A percentile compares a stretch with the other conserved stretches of the same genome.
Evolutionary conservation across 2,329 filamentous ascomycete genomes (phyloP).

Genomic region (Penicillium frequentans): DNA sequence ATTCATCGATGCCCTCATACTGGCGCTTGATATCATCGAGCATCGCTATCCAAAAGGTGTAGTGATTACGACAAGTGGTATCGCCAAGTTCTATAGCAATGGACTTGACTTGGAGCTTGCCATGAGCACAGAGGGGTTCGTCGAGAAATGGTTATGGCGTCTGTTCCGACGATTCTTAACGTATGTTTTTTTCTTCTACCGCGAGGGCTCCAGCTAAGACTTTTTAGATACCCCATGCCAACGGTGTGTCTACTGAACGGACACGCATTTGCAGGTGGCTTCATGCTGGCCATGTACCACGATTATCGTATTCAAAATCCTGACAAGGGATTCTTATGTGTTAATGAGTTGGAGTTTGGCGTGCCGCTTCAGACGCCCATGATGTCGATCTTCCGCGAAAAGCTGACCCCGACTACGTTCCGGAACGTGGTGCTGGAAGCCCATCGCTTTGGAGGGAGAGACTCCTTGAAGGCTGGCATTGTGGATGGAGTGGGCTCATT

Average conservation of each 20-base stretch:
- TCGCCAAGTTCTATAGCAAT: constrained; percentile 80
- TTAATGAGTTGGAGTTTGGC: constrained; percentile 81
- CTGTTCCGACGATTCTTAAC: constrained; percentile 66
- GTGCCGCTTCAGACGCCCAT: constrained; percentile 73
- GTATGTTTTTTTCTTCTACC: constrained; percentile 29
- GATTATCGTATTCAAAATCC: constrained; percentile 80
- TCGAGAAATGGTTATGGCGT: constrained; percentile 60
- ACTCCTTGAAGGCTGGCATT: constrained; percentile 66
- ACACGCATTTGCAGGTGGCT: constrained; percentile 77
- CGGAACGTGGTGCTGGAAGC: constrained; percentile 72
- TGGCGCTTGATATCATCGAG: constrained; percentile 74
- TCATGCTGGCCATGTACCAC: constrained; percentile 79
- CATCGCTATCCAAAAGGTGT: constrained; percentile 68
- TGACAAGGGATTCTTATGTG: constrained; percentile 68
- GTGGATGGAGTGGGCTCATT: constrained; percentile 68
- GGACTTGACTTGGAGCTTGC: constrained; percentile 75
- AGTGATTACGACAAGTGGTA: constrained; percentile 72
- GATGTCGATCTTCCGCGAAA: constrained; percentile 71
- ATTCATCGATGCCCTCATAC: constrained; percentile 66
- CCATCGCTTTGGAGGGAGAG: constrained; percentile 61
- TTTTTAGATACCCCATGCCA: constrained; percentile 70
- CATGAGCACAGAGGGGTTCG: constrained; percentile 61
- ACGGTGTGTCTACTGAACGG: constrained; percentile 78
- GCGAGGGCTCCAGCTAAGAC: not conserved
- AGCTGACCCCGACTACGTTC: constrained; percentile 58